phyloP scores from a whole-genome alignment of 306 rosid genomes.

The Malus sylvestris region DNA sequence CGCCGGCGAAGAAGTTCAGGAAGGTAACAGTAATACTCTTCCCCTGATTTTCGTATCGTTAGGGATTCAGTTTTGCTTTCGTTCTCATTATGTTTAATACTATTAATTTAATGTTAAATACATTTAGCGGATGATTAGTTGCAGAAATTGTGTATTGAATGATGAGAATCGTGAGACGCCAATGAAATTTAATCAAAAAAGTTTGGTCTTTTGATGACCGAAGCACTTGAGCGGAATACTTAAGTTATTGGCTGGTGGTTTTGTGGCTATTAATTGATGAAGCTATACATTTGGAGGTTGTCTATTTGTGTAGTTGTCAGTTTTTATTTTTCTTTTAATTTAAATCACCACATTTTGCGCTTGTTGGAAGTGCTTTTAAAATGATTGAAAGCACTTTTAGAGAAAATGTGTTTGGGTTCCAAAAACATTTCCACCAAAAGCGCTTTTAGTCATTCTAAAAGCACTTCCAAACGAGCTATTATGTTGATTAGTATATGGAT shows the following conservation, averaged over 20 bases:
- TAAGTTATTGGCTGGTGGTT: background rate
- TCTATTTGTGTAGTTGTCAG: background rate
- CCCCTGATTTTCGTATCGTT: background rate
- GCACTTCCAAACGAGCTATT: too few relatives aligned
- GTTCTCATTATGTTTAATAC: background rate
- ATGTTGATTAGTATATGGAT: background rate
- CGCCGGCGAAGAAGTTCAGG: conserved; percentile 64
- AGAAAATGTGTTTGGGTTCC: too few relatives aligned
- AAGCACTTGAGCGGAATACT: background rate
- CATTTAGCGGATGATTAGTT: background rate
- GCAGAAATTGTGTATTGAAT: background rate
- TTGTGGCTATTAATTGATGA: background rate
- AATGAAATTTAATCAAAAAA: background rate
- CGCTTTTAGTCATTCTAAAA: too few relatives aligned
- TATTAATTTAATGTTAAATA: background rate
- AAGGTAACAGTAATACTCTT: conserved; percentile 27
- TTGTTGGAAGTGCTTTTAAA: too few relatives aligned
- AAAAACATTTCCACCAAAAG: too few relatives aligned
- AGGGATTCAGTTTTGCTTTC: conserved; percentile 3
- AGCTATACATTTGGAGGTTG: background rate
- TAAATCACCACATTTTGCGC: background rate
- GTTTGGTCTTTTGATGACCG: background rate
- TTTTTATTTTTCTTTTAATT: background rate
- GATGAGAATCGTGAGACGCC: background rate
- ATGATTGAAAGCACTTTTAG: too few relatives aligned